A percentile compares a stretch with the other conserved stretches of the same genome.
These are phyloP conservation scores for Thoreauomyces humboldtii DNA, from an alignment of 192 early-diverging fungal species.

Conservation along the genomic window DNA sequence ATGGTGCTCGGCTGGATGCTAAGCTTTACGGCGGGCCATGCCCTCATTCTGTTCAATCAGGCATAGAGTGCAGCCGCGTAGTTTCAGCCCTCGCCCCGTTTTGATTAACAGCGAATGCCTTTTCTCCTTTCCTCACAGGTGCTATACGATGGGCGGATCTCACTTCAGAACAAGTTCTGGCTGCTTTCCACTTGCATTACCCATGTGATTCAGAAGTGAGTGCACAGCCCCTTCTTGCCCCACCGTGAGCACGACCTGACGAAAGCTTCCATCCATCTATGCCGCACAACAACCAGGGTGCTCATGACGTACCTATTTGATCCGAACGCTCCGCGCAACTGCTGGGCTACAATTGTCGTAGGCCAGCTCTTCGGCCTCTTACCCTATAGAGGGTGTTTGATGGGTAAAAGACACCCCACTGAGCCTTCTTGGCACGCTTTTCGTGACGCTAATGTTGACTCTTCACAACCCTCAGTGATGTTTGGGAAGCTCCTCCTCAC, in stretches of 20 bases:
- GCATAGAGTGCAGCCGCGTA: too few relatives aligned
- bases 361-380: conserved; percentile 2
- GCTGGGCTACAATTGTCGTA: background rate
- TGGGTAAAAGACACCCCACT: too few relatives aligned
- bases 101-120: too few relatives aligned
- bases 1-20: background rate
- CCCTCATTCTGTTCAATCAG: background rate
- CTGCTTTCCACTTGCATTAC: background rate
- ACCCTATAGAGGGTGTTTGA: background rate
- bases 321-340: background rate
- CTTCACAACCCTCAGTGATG: too few relatives aligned
- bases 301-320: conserved; percentile 8
- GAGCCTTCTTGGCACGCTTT: too few relatives aligned
- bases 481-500: conserved; percentile 10
- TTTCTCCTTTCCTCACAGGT: too few relatives aligned
- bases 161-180: background rate
- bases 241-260: background rate
- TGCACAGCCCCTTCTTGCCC: background rate
- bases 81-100: too few relatives aligned
- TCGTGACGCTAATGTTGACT: too few relatives aligned
- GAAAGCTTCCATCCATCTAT: too few relatives aligned
- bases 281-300: too few relatives aligned
- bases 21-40: conserved; percentile 1
- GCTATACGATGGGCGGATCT: background rate
- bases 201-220: background rate